Conservation (phyloP, 495 filamentous ascomycete genomes). For the Xylaria grammica region DNA sequence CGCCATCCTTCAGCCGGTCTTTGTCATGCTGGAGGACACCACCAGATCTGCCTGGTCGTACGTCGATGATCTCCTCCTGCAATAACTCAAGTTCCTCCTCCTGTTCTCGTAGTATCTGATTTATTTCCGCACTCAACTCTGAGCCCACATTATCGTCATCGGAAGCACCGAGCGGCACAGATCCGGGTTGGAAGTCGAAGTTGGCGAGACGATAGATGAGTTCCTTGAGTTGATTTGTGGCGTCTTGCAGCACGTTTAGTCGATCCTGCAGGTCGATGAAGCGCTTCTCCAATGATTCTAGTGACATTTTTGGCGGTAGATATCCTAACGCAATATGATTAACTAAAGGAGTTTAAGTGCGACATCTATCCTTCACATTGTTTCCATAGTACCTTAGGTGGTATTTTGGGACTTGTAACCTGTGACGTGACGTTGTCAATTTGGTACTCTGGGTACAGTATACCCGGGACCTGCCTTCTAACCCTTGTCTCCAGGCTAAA, state of each 20-base stretch:
- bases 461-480: background rate
- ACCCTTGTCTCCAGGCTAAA: background rate
- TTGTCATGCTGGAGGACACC: slow-evolving; percentile 58
- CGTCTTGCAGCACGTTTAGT: slow-evolving; percentile 69
- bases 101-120: slow-evolving; percentile 77
- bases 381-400: slow-evolving; percentile 19
- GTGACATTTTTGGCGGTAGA: slow-evolving; percentile 52
- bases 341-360: background rate
- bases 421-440: slow-evolving; percentile 19
- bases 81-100: slow-evolving; percentile 87
- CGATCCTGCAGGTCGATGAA: slow-evolving; percentile 69
- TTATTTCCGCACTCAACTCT: slow-evolving; percentile 85
- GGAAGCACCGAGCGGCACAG: slow-evolving; percentile 54
- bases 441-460: background rate
- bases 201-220: slow-evolving; percentile 76
- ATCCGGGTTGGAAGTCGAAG: slow-evolving; percentile 67
- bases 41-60: slow-evolving; percentile 52
- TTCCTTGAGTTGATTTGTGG: slow-evolving; percentile 69
- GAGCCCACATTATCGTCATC: slow-evolving; percentile 67
- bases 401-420: background rate
- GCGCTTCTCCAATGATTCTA: slow-evolving; percentile 66
- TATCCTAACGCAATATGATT: background rate
- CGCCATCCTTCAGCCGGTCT: slow-evolving; percentile 65
- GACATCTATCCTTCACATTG: slow-evolving; percentile 3
- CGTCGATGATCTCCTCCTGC: slow-evolving; percentile 75